phyloP scores from a whole-genome alignment of 768 basidiomycete genomes.

The Naganishia onofrii region DNA sequence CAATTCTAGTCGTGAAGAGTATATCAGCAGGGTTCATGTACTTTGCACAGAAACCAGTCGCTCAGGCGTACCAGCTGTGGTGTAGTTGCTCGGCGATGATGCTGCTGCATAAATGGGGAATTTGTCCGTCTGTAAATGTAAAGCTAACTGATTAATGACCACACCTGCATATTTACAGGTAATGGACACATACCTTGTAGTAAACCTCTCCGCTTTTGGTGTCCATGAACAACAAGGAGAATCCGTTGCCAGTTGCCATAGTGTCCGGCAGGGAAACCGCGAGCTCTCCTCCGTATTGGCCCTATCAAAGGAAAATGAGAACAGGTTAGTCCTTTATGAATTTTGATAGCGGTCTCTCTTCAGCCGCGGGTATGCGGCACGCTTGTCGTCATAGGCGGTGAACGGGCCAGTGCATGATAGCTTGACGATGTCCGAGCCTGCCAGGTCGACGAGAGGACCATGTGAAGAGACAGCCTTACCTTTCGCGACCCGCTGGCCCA shows the following conservation, averaged over 20 bases:
- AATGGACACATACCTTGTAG: slow-evolving; percentile 26
- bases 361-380: no score
- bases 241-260: slow-evolving; percentile 36
- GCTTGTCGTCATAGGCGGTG: no score
- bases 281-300: slow-evolving; percentile 23
- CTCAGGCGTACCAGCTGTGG: slow-evolving; percentile 32
- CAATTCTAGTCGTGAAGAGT: not conserved
- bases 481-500: slow-evolving; percentile 36
- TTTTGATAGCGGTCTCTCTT: not conserved
- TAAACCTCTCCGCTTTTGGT: slow-evolving; percentile 48
- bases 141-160: slow-evolving; percentile 1
- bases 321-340: no score
- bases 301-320: no score
- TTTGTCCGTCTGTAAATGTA: slow-evolving; percentile 35
- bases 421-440: not conserved
- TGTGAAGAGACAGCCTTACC: slow-evolving; percentile 27
- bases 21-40: not conserved
- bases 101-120: slow-evolving; percentile 44
- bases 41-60: not conserved
- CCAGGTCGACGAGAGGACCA: not conserved
- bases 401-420: no score
- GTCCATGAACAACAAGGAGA: slow-evolving; percentile 49
- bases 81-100: slow-evolving; percentile 42
- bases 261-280: not conserved
- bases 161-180: not conserved